Evolutionary conservation across 2,329 filamentous ascomycete genomes (phyloP), one percentile per base, ranked within the genome.

Genomic region (Setomelanomma holmii): DNA sequence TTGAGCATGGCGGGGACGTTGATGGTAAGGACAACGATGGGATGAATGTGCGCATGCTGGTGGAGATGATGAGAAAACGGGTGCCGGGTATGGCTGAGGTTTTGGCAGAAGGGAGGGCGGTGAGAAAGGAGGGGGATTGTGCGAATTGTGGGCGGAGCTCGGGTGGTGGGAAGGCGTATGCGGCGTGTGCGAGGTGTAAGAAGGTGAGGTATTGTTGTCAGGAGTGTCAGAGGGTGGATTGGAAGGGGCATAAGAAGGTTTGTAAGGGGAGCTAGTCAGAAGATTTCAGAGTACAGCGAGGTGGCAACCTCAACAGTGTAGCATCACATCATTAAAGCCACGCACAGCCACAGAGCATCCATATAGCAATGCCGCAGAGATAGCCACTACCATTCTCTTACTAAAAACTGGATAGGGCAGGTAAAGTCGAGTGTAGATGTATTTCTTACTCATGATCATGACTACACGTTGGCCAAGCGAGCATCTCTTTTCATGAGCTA

Each of bases 1-100:
- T 61, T 4, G 40, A 55, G 43, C 58, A 63, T 40, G 60, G 60
- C 3, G 58, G 60, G 1, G 56, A 63, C 40, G 51, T 63, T 5
- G 49, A 60, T 16, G 51, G 40, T 21, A 62, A 56, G 24, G 60
- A 63, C 16, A 51, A 46, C 3, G 58, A 63, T 44, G 60, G 60
- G 2, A 54, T 61, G 45, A 30, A 30, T 6, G 12, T 27, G 6
- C 24, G 24, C 6, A 6, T 6, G 10, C 5, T 30, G 27, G 5
- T 10, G 3, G 27, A 30, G 27, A 30, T 30, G 27, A 30, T 30
- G 27, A 2, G 27, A 30, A 30, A 3, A 12, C 24, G 6, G 27
- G 27, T 8, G 27, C 14, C 27, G 3, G 5, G n/a, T n/a, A 48
- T 63, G 49, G 36, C 38, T 2, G 20, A 30, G 11, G 56, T 49